A percentile compares a stretch with the other conserved stretches of the same genome.
These are phyloP conservation scores for Periglandula ipomoeae DNA, from an alignment of 2,329 filamentous ascomycete genomes.

Conservation along the genomic window DNA sequence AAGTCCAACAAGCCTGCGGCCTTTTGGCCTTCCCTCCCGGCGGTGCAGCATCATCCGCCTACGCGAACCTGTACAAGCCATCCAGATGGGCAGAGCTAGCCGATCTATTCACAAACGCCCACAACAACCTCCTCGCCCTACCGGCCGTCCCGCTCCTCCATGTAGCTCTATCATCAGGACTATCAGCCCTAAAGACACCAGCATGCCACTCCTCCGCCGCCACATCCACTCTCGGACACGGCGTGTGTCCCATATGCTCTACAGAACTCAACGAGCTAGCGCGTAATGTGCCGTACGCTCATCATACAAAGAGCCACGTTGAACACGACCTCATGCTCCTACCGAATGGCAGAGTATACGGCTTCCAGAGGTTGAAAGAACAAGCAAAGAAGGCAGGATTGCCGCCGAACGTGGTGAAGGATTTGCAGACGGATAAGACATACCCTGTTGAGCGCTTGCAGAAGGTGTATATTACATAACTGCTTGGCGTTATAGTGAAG, in stretches of 20 bases:
- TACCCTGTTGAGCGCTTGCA: conserved; percentile 55
- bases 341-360: conserved; percentile 82
- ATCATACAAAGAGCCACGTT: conserved; percentile 89
- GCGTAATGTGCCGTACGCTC: conserved; percentile 80
- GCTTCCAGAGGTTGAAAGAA: conserved; percentile 61
- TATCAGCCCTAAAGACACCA: conserved; percentile 92
- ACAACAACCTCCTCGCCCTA: conserved; percentile 77
- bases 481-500: no score
- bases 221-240: conserved; percentile 48
- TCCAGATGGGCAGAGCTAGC: conserved; percentile 70
- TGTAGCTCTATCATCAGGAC: conserved; percentile 79
- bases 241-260: conserved; percentile 90
- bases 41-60: conserved; percentile 31
- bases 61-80: conserved; percentile 57
- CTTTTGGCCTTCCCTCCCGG: conserved; percentile 64
- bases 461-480: conserved; percentile 84
- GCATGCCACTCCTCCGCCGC: conserved; percentile 69
- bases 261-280: conserved; percentile 91
- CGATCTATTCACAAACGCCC: conserved; percentile 71
- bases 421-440: conserved; percentile 66
- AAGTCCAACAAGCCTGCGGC: conserved; percentile 66
- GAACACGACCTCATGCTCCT: conserved; percentile 79
- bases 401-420: conserved; percentile 57
- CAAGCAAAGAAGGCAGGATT: conserved; percentile 75
- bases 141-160: conserved; percentile 79